Evolutionary conservation across 345 rosid genomes (phyloP), one percentile per base, ranked within the genome.

Genomic region (Euclidium syriacum): DNA sequence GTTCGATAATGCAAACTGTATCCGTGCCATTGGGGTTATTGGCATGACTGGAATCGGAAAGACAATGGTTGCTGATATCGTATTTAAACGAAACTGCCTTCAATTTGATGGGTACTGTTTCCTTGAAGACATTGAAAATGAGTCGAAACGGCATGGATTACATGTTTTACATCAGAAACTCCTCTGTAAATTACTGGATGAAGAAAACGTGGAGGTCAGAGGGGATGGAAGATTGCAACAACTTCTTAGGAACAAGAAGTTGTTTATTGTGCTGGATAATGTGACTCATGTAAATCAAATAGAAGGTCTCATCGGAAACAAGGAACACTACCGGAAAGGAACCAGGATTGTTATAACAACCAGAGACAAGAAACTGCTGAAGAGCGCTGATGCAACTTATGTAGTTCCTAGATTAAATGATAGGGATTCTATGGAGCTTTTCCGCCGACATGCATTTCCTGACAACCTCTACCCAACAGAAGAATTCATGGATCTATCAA

Each of bases 361-460:
- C 0, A 72, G 77, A 52, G 70, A 76, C 64, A 67, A 71, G 53
- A 70, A 67, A 3, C 29, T 76, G 8, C 49, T 76, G 11, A 1
- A 10, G 55, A 61, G 35, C 0, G 18, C 10, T 8, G 23, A 62
- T 27, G 64, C 42, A 8, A 47, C 29, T 1, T 70, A 70, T 4
- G 16, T 44, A 4, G 69, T 70, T 15, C 34, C 62, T 12, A 47
- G 47, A 25, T 55, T 75, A 42, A 33, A 34, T 25, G 50, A 64
- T 12, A 25, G 0, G 12, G 72, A 78, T 12, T 70, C 79, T 7
- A 12, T 67, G 43, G 49, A 63, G 55, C 70, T 74, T 12, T 68
- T 78, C 62, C 17, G 56, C 48, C 20, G 20, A 0, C 1, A 47
- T 1, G 74, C 74, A 16, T 74, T 78, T 1, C 10, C 43, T 4